A percentile compares a stretch with the other conserved stretches of the same genome.
Evolutionary conservation across 768 basidiomycete species (phyloP).

Genomic region (Lepiota brunneoincarnata): DNA sequence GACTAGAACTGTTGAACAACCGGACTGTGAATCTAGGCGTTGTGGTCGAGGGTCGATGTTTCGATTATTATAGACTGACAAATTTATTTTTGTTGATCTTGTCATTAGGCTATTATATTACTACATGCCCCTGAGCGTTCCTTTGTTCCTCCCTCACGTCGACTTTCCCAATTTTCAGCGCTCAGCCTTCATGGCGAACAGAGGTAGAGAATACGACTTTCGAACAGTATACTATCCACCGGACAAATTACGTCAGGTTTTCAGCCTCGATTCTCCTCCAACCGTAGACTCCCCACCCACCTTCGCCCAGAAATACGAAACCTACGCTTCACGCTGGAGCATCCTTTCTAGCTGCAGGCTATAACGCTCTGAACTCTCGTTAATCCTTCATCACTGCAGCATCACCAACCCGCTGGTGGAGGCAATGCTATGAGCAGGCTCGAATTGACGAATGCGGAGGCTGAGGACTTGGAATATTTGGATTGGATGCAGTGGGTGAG

Average conservation of each 20-base stretch:
- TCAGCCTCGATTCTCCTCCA: conserved; percentile 29
- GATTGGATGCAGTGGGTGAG: conserved; percentile 60
- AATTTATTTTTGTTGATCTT: neutral
- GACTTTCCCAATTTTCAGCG: neutral
- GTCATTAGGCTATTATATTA: neutral
- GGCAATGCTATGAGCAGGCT: conserved; percentile 66
- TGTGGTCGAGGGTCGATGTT: too few relatives aligned
- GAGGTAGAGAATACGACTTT: conserved; percentile 24
- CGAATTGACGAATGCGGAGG: conserved; percentile 71
- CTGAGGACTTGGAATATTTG: conserved; percentile 66
- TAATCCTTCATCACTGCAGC: conserved; percentile 43
- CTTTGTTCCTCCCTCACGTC: neutral
- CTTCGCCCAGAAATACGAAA: conserved; percentile 54
- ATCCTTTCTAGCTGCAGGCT: conserved; percentile 34
- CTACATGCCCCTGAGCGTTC: neutral
- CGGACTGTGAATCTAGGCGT: too few relatives aligned
- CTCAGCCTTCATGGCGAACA: neutral
- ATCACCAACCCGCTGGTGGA: conserved; percentile 27
- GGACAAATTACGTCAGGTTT: too few relatives aligned
- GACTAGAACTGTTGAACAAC: too few relatives aligned
- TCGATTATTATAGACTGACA: neutral
- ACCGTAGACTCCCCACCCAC: conserved; percentile 14
- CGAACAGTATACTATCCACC: conserved; percentile 56
- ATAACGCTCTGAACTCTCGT: conserved; percentile 50
- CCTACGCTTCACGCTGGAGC: conserved; percentile 76